Evolutionary conservation across 179 eudicot genomes (phyloP).

Genomic region (Sideroxylon spinosum): DNA sequence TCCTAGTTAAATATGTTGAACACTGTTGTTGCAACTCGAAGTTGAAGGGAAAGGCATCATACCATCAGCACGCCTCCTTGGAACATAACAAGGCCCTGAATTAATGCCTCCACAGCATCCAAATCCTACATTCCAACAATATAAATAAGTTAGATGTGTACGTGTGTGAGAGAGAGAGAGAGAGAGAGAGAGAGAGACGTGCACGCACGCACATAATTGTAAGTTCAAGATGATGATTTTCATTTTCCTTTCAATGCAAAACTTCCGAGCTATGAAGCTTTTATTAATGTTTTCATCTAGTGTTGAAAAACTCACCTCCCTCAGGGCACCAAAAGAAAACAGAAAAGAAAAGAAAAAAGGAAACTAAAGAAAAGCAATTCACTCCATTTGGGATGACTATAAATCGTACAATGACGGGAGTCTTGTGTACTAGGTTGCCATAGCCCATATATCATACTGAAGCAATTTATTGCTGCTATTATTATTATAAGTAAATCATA

Average conservation of each 20-base stretch:
- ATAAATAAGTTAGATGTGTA: not conserved
- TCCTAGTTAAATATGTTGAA: not conserved
- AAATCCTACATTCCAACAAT: conserved; percentile 54
- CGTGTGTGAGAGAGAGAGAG: not conserved
- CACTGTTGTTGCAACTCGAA: not conserved
- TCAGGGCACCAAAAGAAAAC: not conserved
- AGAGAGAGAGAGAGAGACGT: not conserved
- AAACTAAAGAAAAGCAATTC: too few species aligned
- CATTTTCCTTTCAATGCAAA: not conserved
- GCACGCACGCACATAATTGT: not conserved
- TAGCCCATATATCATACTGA: too few species aligned
- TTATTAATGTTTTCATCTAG: too few species aligned
- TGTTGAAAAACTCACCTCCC: not conserved
- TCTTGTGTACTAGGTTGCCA: too few species aligned
- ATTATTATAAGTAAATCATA: too few species aligned
- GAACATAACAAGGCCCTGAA: conserved; percentile 95
- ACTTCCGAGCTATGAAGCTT: not conserved
- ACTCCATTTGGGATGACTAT: not conserved
- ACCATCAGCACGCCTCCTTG: conserved; percentile 99
- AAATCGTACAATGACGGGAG: not conserved
- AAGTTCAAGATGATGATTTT: not conserved
- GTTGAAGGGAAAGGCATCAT: conserved; percentile 16
- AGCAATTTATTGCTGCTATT: too few species aligned
- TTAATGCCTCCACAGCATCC: conserved; percentile 98
- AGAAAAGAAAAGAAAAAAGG: not conserved